Conservation (phyloP, 768 basidiomycete genomes). For the Boletus sp. region DNA sequence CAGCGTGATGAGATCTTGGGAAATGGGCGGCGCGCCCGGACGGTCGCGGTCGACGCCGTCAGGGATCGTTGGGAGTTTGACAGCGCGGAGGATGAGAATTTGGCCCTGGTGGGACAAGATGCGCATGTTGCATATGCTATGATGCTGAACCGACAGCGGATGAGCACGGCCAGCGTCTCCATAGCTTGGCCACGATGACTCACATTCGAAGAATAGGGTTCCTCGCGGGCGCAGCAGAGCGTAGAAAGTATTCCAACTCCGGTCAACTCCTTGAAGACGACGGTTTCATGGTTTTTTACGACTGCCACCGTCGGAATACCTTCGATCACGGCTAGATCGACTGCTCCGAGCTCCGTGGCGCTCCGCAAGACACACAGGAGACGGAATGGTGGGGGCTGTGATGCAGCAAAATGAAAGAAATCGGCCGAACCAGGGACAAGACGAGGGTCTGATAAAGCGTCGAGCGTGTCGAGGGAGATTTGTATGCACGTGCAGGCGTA, state of each 20-base stretch:
- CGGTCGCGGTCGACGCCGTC: neutral
- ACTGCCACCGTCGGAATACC: conserved; percentile 42
- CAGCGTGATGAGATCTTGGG: conserved; percentile 30
- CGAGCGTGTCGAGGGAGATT: conserved; percentile 42
- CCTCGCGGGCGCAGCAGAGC: conserved; percentile 40
- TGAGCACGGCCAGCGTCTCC: conserved; percentile 3
- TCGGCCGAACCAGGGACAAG: conserved; percentile 37
- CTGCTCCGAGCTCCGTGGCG: conserved; percentile 34
- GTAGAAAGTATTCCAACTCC: conserved; percentile 35
- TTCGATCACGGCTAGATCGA: conserved; percentile 45
- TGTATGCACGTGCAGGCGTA: conserved; percentile 47
- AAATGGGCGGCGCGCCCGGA: conserved; percentile 14
- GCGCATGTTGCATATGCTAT: conserved; percentile 51
- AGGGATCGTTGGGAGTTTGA: conserved; percentile 22
- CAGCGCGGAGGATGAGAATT: conserved; percentile 49
- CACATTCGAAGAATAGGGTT: conserved; percentile 26
- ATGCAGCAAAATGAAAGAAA: conserved; percentile 36
- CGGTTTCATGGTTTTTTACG: conserved; percentile 39
- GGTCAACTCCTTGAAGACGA: conserved; percentile 43
- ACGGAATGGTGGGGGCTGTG: conserved; percentile 41
- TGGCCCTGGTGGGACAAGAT: conserved; percentile 51
- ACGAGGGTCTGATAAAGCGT: conserved; percentile 43
- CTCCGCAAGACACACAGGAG: conserved; percentile 39
- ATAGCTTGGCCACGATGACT: conserved; percentile 2
- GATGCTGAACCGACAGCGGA: conserved; percentile 33